Conservation (phyloP, 2,329 filamentous ascomycete species). For the Lecanicillium sp. region DNA sequence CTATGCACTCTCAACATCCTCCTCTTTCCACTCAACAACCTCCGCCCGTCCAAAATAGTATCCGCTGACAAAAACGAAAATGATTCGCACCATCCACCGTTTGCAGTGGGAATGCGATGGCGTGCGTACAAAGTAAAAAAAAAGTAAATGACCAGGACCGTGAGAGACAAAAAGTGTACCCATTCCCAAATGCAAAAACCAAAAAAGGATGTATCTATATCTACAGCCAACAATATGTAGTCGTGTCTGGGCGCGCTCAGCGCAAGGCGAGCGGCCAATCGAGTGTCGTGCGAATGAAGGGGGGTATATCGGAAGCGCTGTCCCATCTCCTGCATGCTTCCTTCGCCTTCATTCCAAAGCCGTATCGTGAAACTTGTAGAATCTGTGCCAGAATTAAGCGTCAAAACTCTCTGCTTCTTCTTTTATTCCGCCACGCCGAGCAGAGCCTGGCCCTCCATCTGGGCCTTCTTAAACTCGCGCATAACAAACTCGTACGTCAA, state of each 20-base stretch:
- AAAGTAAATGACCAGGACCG: no score
- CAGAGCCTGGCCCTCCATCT: slow-evolving; percentile 30
- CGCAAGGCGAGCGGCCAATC: no score
- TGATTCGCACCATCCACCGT: background rate
- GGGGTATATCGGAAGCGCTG: no score
- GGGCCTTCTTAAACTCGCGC: slow-evolving; percentile 40
- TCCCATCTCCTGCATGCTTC: no score
- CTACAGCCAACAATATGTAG: background rate
- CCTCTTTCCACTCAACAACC: no score
- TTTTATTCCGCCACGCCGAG: slow-evolving; percentile 7
- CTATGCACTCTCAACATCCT: no score
- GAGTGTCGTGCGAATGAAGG: no score
- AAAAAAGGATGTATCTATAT: background rate
- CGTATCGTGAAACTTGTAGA: background rate
- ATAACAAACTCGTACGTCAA: slow-evolving; percentile 84
- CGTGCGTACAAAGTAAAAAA: background rate
- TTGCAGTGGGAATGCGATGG: background rate
- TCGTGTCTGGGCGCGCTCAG: background rate
- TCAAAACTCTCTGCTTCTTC: slow-evolving; percentile 9
- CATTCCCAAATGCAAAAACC: background rate
- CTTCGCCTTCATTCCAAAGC: background rate
- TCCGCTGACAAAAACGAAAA: no score
- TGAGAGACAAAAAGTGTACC: no score
- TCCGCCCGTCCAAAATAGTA: no score
- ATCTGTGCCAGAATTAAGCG: slow-evolving; percentile 11